A percentile compares a stretch with the other conserved stretches of the same genome.
Conservation (phyloP, 768 basidiomycete genomes). For the Neoboletus subvelutipes region DNA sequence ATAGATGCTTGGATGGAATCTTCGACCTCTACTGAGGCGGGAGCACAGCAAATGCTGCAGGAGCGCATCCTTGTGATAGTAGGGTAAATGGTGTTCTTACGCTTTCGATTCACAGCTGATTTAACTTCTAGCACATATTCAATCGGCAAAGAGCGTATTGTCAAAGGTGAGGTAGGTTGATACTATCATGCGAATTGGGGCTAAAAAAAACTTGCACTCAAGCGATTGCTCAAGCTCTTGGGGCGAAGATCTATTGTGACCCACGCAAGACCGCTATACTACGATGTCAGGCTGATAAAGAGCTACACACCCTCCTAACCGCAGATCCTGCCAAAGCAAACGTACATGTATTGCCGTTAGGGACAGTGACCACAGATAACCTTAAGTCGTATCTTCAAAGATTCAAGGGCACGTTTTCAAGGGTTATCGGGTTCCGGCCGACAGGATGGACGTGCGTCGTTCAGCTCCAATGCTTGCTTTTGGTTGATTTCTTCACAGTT, state of each 20-base stretch:
- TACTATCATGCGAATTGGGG: not conserved
- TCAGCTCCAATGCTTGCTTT: not conserved
- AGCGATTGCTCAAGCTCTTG: slow-evolving; percentile 84
- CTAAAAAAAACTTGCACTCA: not conserved
- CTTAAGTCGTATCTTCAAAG: slow-evolving; percentile 75
- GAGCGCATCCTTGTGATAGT: slow-evolving; percentile 60
- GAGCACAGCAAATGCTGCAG: slow-evolving; percentile 37
- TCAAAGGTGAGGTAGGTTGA: slow-evolving; percentile 64
- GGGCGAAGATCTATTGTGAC: slow-evolving; percentile 88
- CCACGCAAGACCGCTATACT: slow-evolving; percentile 78
- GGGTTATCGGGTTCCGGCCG: slow-evolving; percentile 81
- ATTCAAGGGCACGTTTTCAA: slow-evolving; percentile 68
- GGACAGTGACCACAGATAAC: slow-evolving; percentile 70
- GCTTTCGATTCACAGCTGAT: not conserved
- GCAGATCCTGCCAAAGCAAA: slow-evolving; percentile 70
- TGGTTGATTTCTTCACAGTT: slow-evolving; percentile 42
- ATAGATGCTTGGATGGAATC: slow-evolving; percentile 55
- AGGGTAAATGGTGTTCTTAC: slow-evolving; percentile 48
- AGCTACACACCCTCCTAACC: slow-evolving; percentile 76
- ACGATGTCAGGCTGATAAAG: slow-evolving; percentile 80
- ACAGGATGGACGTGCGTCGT: slow-evolving; percentile 91
- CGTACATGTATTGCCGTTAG: slow-evolving; percentile 85
- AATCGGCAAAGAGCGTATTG: slow-evolving; percentile 96
- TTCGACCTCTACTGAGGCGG: slow-evolving; percentile 18
- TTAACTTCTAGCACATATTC: slow-evolving; percentile 77